Base-by-base conservation (phyloP, 129 eudicot species). In the Flaveria linearis region DNA sequence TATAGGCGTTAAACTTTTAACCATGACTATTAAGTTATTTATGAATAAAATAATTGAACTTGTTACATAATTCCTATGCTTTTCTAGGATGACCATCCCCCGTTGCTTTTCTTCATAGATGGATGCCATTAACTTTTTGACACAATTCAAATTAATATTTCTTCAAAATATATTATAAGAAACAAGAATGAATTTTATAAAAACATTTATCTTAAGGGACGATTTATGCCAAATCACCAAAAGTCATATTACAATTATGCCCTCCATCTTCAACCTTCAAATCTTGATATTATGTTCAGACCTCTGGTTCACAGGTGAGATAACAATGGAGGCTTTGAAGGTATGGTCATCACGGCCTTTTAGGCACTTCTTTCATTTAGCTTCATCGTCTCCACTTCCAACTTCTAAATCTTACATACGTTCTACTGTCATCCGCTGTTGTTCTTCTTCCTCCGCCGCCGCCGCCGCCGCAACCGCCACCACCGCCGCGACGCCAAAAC, bases 271-370 rank as follows among this genome's bases (percentile, higher is more conserved):
- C 65, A 33, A 63, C 80, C 62, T 9, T 60, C 16, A 2, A 13
- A 6, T 5, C 26, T 58, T 26, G 25, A 46, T 60, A 60, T 42
- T 43, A 26, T 9, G 28, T 60, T 9, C 51, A 45, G 36, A 20
- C 15, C 22, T 16, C 49, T 52, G 50, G 3, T 8, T 76, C 20
- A 7, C 50, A 75, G 73, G 1, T 67, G 28, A 74, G 81, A 76
- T 51, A 50, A 73, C 28, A 80, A 88, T 86, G 91, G 95, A 89
- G 89, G 87, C 82, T 51, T 65, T 89, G 82, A 85, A 82, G 76
- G 81, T 78, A 12, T 84, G 84, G 80, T 81, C 81, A 20, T 69
- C 88, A 50, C 82, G 86, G 52, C 94, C 90, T 23, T 30, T 85
- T 30, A 77, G 79, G 67, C 87, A 82, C 67, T 85, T 88, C 50